Base-by-base conservation (phyloP, 768 basidiomycete species). In the Russula vinacea region DNA sequence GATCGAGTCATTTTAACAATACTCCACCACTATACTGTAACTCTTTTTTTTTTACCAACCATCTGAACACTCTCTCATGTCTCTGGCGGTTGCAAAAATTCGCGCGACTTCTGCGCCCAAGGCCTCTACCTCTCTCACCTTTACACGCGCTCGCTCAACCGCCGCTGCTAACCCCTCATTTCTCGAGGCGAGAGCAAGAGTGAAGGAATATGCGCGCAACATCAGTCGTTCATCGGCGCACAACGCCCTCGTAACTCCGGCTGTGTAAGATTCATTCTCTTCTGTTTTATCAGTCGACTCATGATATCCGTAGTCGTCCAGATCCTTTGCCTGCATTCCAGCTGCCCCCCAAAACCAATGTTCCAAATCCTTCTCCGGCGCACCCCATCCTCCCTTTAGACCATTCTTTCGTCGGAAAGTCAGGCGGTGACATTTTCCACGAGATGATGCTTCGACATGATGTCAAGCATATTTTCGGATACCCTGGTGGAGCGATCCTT, bases 381-480 rank as follows among this genome's bases (percentile, higher is more conserved):
- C 67, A 74, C 40, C 73, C 75, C 11, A 70, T 77, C 3, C 69
- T 77, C 33, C 80, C 80, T 45, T 76, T 90, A 64, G 92, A 94
- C 74, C 82, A 86, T 70, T 88, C 90, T 9, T 98, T 99, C 72
- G 83, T 98, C 60, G 97, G 96, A 55, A 83, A 95, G 75, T 92
- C 93, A 24, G 96, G 96, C 14, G 96, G 96, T 32, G 84, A 98
- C 76, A 98, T 99, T 73, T 97, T 99, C 79, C 94, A 99, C 76
- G 96, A 99, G 78, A 98, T 99, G 96, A 96, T 99, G 92, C 87
- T 95, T 66, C 84, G 96, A 52, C 97, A 99, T 73, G 85, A 83
- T 62, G 95, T 98, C 70, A 97, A 95, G 76, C 92, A 98, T 71
- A 83, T 99, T 52, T 98, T 99, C 71, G 96, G 96, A 42, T 99